Evolutionary conservation across 2,329 filamentous ascomycete genomes (phyloP), one percentile per base, ranked within the genome.

Genomic region (Lasiodiplodia hormozganensis): DNA sequence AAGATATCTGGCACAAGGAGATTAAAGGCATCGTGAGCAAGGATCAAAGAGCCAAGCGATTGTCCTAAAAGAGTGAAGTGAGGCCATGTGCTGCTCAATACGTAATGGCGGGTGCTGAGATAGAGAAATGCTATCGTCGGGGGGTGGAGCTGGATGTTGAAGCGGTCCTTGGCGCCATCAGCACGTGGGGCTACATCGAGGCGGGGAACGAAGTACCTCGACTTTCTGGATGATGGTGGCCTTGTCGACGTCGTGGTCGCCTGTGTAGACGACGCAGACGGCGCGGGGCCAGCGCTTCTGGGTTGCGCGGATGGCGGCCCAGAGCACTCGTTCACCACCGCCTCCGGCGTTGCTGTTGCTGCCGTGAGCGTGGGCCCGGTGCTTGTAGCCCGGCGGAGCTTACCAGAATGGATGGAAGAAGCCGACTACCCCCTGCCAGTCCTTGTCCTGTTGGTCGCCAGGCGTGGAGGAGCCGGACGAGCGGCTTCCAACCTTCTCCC

Each of bases 351-450:
- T 98, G 81, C 92, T 96, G 70, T 47, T 31, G n/a, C 14, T 23
- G n/a, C 38, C 68, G 69, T 78, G 51, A 79, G 74, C 52, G 7
- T 65, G 56, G 34, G 54, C n/a, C 18, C 23, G 49, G 64, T 62
- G 64, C 36, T 25, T 18, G 28, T 34, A 7, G 51, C 38, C 31
- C 6, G 6, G 38, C 21, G 7, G 31, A 53, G 47, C 62, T 71
- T 84, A 95, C 92, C 96, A 98, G 79, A 97, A 99, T 1, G 96
- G 96, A 79, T 99, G 96, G 78, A 99, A 97, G 85, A 99, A 98
- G 57, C 93, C 96, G 71, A 98, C 88, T 65, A 97, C 89, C 38
- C 94, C 94, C 70, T 90, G 85, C 92, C 92, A 97, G 56, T 91
- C 85, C 72, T 86, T 83, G 69, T 86, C 83, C 12, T 78, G 76